Conservation (phyloP, 805 yeast species). For the Candida palmyrensis region DNA sequence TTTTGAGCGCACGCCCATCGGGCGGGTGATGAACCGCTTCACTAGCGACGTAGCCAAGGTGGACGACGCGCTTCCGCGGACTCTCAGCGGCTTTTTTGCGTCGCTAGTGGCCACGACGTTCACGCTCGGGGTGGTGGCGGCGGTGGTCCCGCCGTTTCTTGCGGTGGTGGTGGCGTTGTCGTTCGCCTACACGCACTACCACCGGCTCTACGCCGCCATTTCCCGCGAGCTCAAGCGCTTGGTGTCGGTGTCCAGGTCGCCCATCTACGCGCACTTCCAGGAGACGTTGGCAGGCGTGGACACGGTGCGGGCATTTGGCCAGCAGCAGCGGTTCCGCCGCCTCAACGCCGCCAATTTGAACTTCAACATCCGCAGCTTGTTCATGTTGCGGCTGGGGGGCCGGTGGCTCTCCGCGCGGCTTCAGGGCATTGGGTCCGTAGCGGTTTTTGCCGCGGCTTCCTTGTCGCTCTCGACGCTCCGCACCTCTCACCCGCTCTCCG, state of each 20-base stretch:
- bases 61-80: slow-evolving; percentile 53
- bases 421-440: slow-evolving; percentile 54
- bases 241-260: slow-evolving; percentile 63
- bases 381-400: slow-evolving; percentile 49
- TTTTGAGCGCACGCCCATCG: slow-evolving; percentile 67
- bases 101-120: slow-evolving; percentile 40
- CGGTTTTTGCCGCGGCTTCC: slow-evolving; percentile 47
- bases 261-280: slow-evolving; percentile 77
- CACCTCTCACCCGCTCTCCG: slow-evolving; percentile 38
- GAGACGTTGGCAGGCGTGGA: slow-evolving; percentile 75
- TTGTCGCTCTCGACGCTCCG: slow-evolving; percentile 38
- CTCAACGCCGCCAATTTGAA: slow-evolving; percentile 50
- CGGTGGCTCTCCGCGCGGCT: slow-evolving; percentile 65
- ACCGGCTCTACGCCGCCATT: slow-evolving; percentile 60
- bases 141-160: slow-evolving; percentile 51
- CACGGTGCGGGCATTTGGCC: slow-evolving; percentile 76
- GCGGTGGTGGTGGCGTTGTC: slow-evolving; percentile 43
- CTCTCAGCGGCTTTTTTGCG: slow-evolving; percentile 44
- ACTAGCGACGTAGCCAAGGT: slow-evolving; percentile 56
- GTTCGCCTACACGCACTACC: slow-evolving; percentile 63
- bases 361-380: slow-evolving; percentile 42
- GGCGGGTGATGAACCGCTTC: slow-evolving; percentile 61
- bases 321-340: slow-evolving; percentile 54
- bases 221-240: slow-evolving; percentile 78
- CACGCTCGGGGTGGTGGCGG: slow-evolving; percentile 48